Conservation (phyloP, 1,284 basidiomycete genomes). For the Ustilago esculenta region DNA sequence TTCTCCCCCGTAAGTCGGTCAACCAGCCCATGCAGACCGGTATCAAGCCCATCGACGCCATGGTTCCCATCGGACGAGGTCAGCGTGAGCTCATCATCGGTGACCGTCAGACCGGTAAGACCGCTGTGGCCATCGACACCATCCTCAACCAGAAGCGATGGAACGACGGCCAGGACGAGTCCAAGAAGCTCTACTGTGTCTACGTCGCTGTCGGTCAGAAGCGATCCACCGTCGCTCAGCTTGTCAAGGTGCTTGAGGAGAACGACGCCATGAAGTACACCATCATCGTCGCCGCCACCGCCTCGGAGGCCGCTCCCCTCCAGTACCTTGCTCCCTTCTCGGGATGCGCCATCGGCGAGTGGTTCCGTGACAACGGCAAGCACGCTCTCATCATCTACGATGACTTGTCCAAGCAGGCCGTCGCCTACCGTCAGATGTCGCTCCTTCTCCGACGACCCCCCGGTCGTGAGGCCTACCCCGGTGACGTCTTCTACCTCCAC, state of each 20-base stretch:
- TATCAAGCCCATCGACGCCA: conserved; percentile 99
- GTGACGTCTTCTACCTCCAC: conserved; percentile 99
- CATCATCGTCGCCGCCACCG: conserved; percentile 97
- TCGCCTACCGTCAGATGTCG: conserved; percentile 99
- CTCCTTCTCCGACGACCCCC: conserved; percentile 98
- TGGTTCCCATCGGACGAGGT: conserved; percentile 99
- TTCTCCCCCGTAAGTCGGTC: conserved; percentile 97
- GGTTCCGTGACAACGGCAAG: conserved; percentile 99
- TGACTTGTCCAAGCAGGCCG: conserved; percentile 99
- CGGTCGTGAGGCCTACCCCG: conserved; percentile 99
- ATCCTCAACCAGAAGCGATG: conserved; percentile 99
- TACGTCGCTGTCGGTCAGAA: conserved; percentile 99
- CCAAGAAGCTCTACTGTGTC: conserved; percentile 99
- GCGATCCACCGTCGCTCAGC: conserved; percentile 98
- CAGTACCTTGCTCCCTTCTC: conserved; percentile 99
- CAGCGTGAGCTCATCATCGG: conserved; percentile 99
- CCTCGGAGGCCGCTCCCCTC: conserved; percentile 96
- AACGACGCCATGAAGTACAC: conserved; percentile 99
- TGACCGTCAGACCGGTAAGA: conserved; percentile 99
- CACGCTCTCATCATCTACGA: conserved; percentile 97
- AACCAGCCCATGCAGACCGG: conserved; percentile 99
- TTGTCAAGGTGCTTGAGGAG: conserved; percentile 98
- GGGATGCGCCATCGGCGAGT: conserved; percentile 99
- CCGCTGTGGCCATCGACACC: conserved; percentile 97
- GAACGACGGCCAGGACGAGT: conserved; percentile 96